These are phyloP conservation scores for Geotrichum australiense DNA, from an alignment of 1,139 yeast species.

Conservation along the genomic window DNA sequence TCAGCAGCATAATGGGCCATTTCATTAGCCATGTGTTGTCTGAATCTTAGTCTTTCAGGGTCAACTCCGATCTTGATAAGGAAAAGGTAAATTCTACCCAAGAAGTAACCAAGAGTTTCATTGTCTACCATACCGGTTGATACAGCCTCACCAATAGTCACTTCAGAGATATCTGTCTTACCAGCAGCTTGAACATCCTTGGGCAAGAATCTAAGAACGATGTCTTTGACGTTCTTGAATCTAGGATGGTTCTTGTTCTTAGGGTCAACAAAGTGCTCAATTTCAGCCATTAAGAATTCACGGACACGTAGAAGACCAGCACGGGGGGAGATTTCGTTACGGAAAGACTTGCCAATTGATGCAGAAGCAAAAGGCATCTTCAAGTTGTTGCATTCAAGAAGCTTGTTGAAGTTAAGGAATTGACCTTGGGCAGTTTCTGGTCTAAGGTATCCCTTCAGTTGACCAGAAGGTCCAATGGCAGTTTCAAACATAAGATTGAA, in stretches of 20 bases:
- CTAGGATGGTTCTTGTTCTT: conserved; percentile 72
- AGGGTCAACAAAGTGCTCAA: conserved; percentile 97
- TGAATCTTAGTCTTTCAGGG: conserved; percentile 75
- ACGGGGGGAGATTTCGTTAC: conserved; percentile 98
- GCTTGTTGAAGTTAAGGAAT: conserved; percentile 87
- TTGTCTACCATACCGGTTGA: conserved; percentile 82
- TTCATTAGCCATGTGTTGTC: conserved; percentile 98
- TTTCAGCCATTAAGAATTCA: conserved; percentile 98
- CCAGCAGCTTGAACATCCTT: conserved; percentile 85
- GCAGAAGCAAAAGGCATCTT: conserved; percentile 99
- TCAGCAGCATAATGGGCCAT: conserved; percentile 99
- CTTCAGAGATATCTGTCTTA: conserved; percentile 55
- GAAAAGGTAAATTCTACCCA: conserved; percentile 85
- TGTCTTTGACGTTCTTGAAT: conserved; percentile 67
- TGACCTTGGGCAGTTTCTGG: conserved; percentile 99
- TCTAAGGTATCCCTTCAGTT: conserved; percentile 87
- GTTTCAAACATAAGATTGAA: conserved; percentile 99
- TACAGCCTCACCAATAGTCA: conserved; percentile 88
- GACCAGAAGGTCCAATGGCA: conserved; percentile 98
- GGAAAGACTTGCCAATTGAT: conserved; percentile 95
- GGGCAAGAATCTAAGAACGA: conserved; percentile 72
- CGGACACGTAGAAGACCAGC: conserved; percentile 96
- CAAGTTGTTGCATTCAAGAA: conserved; percentile 90
- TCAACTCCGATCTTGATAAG: conserved; percentile 87
- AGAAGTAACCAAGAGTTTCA: conserved; percentile 93